Evolutionary conservation across 1,284 basidiomycete genomes (phyloP).

Genomic region (Laetiporus sulphureus): DNA sequence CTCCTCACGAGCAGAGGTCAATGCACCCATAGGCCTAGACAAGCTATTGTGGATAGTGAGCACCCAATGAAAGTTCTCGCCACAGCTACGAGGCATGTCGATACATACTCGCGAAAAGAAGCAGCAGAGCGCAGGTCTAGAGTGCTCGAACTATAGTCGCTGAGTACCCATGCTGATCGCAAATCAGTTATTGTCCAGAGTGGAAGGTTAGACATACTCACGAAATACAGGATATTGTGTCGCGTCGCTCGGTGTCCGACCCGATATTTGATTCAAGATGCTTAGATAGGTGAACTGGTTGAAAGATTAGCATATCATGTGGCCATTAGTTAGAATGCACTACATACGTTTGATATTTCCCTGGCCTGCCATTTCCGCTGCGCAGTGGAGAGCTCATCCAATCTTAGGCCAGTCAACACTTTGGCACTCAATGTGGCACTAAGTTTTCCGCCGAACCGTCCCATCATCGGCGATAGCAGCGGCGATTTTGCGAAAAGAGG

Average conservation of each 20-base stretch:
- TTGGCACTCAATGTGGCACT: conserved; percentile 36
- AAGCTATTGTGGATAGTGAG: conserved; percentile 38
- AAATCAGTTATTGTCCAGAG: conserved; percentile 1
- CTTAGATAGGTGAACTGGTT: conserved; percentile 79
- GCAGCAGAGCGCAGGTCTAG: conserved; percentile 65
- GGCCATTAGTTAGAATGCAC: background rate
- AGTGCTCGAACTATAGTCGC: conserved; percentile 75
- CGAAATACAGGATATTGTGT: conserved; percentile 96
- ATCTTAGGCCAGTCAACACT: conserved; percentile 31
- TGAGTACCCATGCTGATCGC: conserved; percentile 75
- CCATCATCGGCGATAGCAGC: conserved; percentile 52
- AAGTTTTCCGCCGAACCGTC: conserved; percentile 32
- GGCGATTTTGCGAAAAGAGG: conserved; percentile 44
- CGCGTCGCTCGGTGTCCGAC: conserved; percentile 88
- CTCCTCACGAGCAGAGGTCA: conserved; percentile 67
- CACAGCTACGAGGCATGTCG: background rate
- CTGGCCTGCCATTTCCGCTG: conserved; percentile 80
- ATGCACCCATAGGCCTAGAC: conserved; percentile 87
- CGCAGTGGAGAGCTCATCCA: conserved; percentile 62
- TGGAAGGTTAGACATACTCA: conserved; percentile 30
- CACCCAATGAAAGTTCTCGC: too few species aligned
- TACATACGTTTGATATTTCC: conserved; percentile 81
- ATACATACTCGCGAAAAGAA: conserved; percentile 74
- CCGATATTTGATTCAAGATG: conserved; percentile 84
- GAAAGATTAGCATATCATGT: conserved; percentile 5